Evolutionary conservation across 345 rosid species (phyloP), one percentile per base, ranked within the genome.

Genomic region (Eucalyptus pumila): DNA sequence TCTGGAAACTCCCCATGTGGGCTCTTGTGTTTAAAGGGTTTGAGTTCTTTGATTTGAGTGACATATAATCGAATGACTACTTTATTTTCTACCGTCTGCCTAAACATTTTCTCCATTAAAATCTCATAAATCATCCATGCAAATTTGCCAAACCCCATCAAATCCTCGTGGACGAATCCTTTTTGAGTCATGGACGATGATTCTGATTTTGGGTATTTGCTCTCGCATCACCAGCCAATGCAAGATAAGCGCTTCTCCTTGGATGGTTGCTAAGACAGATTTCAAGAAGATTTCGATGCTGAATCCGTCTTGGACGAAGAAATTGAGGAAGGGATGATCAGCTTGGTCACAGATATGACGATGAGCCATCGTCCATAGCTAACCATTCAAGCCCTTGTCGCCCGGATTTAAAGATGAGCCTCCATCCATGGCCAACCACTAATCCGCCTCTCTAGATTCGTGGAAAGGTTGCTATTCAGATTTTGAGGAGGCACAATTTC

Each of bases 71-170:
- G 21, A 24, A 56, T 26, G 3, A 30, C 30, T 56, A 26, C 6
- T 56, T 23, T n/a, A n/a, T 4, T n/a, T 16, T n/a, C 4, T 65
- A 65, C 21, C 0, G 1, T n/a, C 2, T 0, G 16, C 2, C 37
- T 65, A 14, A 65, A n/a, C 11, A 65, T 7, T 15, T 65, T n/a
- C 21, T 65, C 21, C 21, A 14, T 3, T 65, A 65, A n/a, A 27
- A 65, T 65, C 40, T 65, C 34, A 65, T 65, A 0, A 65, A n/a
- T 0, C 34, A 8, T 65, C 40, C 40, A 65, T 9, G 40, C 40
- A 65, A 65, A 65, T 65, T 32, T 1, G 11, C 76, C 76, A 8
- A 65, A 65, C 14, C 76, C 37, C 21, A n/a, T 65, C 37, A 65
- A 65, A n/a, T 2, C 40, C 76, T n/a, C 5, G 11, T 8, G 19